Conservation (phyloP, 352 stramenopile species). For the Saprolegnia parasitica region DNA sequence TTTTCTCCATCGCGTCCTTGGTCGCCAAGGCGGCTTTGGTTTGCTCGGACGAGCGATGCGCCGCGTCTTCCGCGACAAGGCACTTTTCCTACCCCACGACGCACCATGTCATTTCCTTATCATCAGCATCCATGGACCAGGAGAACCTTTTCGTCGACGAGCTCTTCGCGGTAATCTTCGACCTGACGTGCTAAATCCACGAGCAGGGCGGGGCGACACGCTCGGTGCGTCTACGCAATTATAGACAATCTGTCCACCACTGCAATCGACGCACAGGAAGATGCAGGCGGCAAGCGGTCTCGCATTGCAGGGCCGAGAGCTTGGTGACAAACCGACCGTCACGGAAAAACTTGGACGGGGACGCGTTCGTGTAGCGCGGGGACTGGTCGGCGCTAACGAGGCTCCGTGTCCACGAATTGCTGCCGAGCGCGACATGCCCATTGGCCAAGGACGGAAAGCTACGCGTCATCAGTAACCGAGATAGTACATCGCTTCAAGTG, state of each 20-base stretch:
- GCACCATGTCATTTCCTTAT: too few species aligned
- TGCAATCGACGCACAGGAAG: conserved; percentile 6
- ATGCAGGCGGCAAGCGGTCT: conserved; percentile 22
- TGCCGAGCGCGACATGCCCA: background rate
- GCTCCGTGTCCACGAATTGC: conserved; percentile 5
- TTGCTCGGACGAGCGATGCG: background rate
- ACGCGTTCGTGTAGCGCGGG: conserved; percentile 26
- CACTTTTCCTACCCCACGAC: conserved; percentile 19
- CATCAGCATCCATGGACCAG: background rate
- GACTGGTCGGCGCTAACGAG: conserved; percentile 14
- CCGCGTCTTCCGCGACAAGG: conserved; percentile 10
- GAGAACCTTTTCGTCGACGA: conserved; percentile 20
- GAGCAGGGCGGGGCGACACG: conserved; percentile 18
- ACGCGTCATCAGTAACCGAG: background rate
- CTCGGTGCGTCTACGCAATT: conserved; percentile 16
- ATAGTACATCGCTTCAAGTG: background rate
- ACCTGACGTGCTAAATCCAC: conserved; percentile 25
- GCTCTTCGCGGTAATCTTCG: conserved; percentile 24
- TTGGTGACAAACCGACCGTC: conserved; percentile 26
- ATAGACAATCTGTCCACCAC: background rate
- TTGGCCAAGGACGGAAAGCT: conserved; percentile 26
- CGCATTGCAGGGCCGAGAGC: conserved; percentile 24
- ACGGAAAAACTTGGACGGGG: conserved; percentile 27
- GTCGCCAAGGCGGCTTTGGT: background rate
- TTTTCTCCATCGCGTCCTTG: background rate